These are phyloP conservation scores for Apophysomyces ossiformis DNA, from an alignment of 371 early-diverging fungal genomes.

Conservation along the genomic window DNA sequence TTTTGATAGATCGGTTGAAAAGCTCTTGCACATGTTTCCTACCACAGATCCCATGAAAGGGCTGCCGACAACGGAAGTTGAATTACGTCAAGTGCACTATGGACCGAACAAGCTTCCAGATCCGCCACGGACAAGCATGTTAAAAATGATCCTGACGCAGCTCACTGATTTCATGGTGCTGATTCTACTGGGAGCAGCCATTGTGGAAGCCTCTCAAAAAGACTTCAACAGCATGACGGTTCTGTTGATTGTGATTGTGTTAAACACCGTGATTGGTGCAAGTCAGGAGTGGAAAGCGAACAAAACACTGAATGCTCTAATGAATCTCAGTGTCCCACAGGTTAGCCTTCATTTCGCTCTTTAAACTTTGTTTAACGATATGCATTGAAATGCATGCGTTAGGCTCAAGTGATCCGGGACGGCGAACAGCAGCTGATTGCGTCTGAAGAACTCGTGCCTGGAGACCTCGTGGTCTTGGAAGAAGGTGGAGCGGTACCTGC, in stretches of 20 bases:
- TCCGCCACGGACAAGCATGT: conserved; percentile 76
- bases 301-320: conserved; percentile 88
- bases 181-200: conserved; percentile 69
- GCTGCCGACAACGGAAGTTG: conserved; percentile 56
- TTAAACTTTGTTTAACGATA: not conserved
- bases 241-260: conserved; percentile 82
- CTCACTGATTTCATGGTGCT: conserved; percentile 93
- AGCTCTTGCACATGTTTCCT: conserved; percentile 81
- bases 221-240: conserved; percentile 78
- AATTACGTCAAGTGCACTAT: conserved; percentile 73
- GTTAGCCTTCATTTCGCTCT: conserved; percentile 30
- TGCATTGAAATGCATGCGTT: conserved; percentile 45
- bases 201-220: conserved; percentile 77
- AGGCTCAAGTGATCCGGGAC: conserved; percentile 84
- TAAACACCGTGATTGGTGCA: conserved; percentile 89
- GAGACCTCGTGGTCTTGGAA: conserved; percentile 87
- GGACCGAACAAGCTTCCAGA: conserved; percentile 80
- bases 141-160: conserved; percentile 85
- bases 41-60: conserved; percentile 74
- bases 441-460: conserved; percentile 82
- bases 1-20: conserved; percentile 82
- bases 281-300: conserved; percentile 92
- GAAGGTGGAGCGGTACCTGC: conserved; percentile 93
- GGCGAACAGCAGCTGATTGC: conserved; percentile 73
- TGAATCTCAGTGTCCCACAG: conserved; percentile 83